Percentiles rank a stretch among this genome's conserved stretches.
These are phyloP conservation scores for Teratosphaeria destructans DNA, from an alignment of 2,329 filamentous ascomycete species.

Conservation along the genomic window DNA sequence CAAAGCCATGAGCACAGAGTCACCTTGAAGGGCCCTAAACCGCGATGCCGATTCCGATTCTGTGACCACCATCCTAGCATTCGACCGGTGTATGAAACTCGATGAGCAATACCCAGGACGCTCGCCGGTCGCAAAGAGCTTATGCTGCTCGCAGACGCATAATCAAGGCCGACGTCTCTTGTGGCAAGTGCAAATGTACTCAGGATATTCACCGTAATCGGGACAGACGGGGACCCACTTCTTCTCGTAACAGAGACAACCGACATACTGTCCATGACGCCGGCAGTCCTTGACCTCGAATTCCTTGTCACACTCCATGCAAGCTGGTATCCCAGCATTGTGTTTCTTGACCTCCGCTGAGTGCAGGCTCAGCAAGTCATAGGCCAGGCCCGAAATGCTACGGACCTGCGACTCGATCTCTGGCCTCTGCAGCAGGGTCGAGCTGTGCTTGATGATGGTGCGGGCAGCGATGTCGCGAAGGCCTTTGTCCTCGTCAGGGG, in stretches of 20 bases:
- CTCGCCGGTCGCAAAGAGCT: no score
- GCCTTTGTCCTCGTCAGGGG: conserved; percentile 19
- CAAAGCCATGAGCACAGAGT: no score
- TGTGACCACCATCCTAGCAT: no score
- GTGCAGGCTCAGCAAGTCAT: conserved; percentile 12
- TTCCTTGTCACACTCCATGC: background rate
- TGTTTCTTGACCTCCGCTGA: background rate
- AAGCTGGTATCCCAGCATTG: background rate
- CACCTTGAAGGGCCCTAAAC: no score
- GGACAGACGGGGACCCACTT: background rate
- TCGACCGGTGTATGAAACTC: no score
- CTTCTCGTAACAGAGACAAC: background rate
- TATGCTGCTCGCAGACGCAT: no score
- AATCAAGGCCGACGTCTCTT: background rate
- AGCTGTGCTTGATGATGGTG: conserved; percentile 15
- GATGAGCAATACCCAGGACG: no score
- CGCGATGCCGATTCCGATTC: no score
- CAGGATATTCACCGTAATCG: background rate
- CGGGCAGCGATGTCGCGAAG: conserved; percentile 22
- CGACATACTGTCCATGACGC: background rate
- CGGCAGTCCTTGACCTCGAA: background rate
- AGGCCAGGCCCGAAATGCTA: conserved; percentile 21
- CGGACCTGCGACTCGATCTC: conserved; percentile 19
- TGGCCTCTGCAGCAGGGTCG: conserved; percentile 13
- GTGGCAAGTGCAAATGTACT: background rate